Evolutionary conservation across 768 basidiomycete species (phyloP).

Genomic region (Galerina sulciceps): DNA sequence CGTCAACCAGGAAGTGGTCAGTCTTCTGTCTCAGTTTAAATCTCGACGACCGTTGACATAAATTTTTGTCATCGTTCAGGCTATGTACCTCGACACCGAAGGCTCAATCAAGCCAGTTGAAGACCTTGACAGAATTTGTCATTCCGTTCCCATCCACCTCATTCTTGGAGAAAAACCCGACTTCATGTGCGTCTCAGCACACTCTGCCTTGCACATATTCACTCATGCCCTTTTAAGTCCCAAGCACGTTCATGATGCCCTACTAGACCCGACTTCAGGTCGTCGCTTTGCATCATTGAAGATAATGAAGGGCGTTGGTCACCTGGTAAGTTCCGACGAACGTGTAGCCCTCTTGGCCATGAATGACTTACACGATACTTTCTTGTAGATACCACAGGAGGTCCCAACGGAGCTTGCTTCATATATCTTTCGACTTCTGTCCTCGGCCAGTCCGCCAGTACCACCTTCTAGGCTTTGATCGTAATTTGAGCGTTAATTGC

Average conservation of each 20-base stretch:
- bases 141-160: constrained; percentile 52
- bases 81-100: constrained; percentile 65
- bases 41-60: neutral
- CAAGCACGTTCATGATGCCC: constrained; percentile 35
- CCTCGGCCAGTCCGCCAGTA: neutral
- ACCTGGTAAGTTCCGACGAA: neutral
- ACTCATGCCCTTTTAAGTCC: constrained; percentile 29
- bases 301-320: neutral
- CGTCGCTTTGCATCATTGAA: neutral
- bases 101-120: constrained; percentile 58
- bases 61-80: constrained; percentile 33
- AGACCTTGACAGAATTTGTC: constrained; percentile 44
- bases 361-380: neutral
- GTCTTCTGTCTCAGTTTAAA: constrained; percentile 19
- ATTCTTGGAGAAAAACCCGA: constrained; percentile 56
- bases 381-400: constrained; percentile 5
- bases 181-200: constrained; percentile 48
- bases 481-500: too few relatives aligned
- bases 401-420: neutral
- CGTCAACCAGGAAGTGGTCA: constrained; percentile 64
- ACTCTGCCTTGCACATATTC: neutral
- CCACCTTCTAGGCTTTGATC: neutral
- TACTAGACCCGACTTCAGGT: constrained; percentile 31
- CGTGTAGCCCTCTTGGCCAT: neutral
- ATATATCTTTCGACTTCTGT: neutral